Conservation (phyloP, 2,329 filamentous ascomycete species). For the Alternaria panax region DNA sequence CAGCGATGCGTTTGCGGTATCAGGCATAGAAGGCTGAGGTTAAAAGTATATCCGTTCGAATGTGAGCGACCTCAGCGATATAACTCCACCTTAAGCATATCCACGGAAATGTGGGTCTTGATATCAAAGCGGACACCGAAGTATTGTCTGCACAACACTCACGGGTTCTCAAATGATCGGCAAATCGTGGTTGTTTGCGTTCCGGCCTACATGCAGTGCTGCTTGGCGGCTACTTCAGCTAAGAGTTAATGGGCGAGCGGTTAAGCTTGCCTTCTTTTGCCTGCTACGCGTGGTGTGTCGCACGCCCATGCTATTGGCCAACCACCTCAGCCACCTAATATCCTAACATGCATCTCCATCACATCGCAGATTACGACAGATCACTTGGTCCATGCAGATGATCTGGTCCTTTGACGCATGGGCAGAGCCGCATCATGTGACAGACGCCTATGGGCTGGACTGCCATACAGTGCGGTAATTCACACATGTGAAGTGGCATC, state of each 20-base stretch:
- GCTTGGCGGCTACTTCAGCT: slow-evolving; percentile 8
- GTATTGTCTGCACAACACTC: not conserved
- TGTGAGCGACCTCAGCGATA: slow-evolving; percentile 13
- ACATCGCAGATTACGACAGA: not conserved
- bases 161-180: not conserved
- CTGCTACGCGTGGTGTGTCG: not conserved
- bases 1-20: not conserved
- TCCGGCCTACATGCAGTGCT: not conserved
- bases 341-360: not conserved
- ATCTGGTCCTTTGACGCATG: not conserved
- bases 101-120: not conserved
- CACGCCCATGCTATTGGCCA: not conserved
- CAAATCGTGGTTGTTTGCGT: slow-evolving; percentile 10
- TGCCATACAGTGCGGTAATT: no score
- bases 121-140: not conserved
- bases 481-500: no score
- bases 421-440: not conserved
- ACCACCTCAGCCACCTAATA: not conserved
- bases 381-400: not conserved
- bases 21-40: slow-evolving; percentile 7
- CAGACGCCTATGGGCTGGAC: no score
- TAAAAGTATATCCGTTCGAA: not conserved
- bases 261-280: slow-evolving; percentile 9
- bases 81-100: not conserved
- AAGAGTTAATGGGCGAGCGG: not conserved